Conservation (phyloP, 371 early-diverging fungal genomes). For the Haplosporangium sp. region DNA sequence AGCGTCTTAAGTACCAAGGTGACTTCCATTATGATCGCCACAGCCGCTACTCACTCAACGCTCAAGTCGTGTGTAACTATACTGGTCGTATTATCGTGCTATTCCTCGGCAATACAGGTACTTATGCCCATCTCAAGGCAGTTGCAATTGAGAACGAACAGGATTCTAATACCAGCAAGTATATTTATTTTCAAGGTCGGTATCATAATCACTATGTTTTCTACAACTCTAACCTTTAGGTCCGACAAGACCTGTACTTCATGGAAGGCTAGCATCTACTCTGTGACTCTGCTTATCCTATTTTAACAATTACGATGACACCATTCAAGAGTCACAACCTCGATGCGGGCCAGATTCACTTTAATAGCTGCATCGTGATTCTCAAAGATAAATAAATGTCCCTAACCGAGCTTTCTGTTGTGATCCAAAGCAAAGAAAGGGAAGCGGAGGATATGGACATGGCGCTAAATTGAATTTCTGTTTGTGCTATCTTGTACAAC, state of each 20-base stretch:
- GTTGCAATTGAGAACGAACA: too few relatives aligned
- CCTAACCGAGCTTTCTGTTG: constrained; percentile 4
- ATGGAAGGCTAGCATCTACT: constrained; percentile 8
- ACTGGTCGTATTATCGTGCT: not conserved
- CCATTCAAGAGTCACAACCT: too few relatives aligned
- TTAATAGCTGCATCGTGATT: constrained; percentile 13
- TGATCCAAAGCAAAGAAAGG: not conserved
- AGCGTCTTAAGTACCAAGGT: not conserved
- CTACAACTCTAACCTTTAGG: not conserved
- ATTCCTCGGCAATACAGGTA: constrained; percentile 12
- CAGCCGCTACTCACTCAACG: too few relatives aligned
- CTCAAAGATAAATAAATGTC: constrained; percentile 6
- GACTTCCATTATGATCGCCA: constrained; percentile 24
- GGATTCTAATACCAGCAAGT: too few relatives aligned
- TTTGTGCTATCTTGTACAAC: not conserved
- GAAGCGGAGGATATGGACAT: not conserved
- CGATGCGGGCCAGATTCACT: too few relatives aligned
- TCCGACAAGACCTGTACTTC: not conserved
- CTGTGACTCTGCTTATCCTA: constrained; percentile 13
- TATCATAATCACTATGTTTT: not conserved
- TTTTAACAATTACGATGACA: too few relatives aligned
- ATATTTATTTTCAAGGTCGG: not conserved
- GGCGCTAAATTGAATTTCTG: not conserved
- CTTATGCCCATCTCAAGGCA: not conserved
- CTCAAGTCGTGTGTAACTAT: too few relatives aligned